Conservation (phyloP, 306 rosid species). For the Cicer chorassanicum region DNA sequence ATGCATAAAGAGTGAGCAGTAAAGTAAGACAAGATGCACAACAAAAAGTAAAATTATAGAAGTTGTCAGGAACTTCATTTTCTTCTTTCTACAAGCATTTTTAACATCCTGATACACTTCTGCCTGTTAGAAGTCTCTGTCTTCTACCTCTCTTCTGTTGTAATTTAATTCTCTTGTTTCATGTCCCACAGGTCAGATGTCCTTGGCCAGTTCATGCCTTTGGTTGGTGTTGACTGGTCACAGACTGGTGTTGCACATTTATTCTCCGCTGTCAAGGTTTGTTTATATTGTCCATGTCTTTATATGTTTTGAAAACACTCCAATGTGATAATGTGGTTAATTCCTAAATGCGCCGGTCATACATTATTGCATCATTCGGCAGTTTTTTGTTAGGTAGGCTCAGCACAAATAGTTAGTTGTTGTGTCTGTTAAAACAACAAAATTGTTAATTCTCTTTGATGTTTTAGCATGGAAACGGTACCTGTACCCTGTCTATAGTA, state of each 20-base stretch:
- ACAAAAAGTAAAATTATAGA: no score
- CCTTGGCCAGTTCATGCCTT: conserved; percentile 99
- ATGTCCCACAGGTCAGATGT: conserved; percentile 79
- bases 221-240: conserved; percentile 99
- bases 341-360: conserved; percentile 37
- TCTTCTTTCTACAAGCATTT: conserved; percentile 9
- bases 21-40: no score
- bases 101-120: conserved; percentile 27
- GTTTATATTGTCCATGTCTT: conserved; percentile 41
- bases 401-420: conserved; percentile 27
- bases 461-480: conserved; percentile 5
- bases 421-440: conserved; percentile 39
- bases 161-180: conserved; percentile 39
- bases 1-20: no score
- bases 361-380: conserved; percentile 10
- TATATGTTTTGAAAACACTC: conserved; percentile 41
- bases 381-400: conserved; percentile 39
- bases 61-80: not conserved
- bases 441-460: conserved; percentile 24
- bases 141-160: conserved; percentile 31
- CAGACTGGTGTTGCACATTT: conserved; percentile 95
- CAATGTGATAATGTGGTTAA: conserved; percentile 34
- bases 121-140: not conserved
- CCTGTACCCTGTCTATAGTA: conserved; percentile 13
- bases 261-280: conserved; percentile 95